These are phyloP conservation scores for Wallemia hederae DNA, from an alignment of 1,284 basidiomycete species.

Conservation along the genomic window DNA sequence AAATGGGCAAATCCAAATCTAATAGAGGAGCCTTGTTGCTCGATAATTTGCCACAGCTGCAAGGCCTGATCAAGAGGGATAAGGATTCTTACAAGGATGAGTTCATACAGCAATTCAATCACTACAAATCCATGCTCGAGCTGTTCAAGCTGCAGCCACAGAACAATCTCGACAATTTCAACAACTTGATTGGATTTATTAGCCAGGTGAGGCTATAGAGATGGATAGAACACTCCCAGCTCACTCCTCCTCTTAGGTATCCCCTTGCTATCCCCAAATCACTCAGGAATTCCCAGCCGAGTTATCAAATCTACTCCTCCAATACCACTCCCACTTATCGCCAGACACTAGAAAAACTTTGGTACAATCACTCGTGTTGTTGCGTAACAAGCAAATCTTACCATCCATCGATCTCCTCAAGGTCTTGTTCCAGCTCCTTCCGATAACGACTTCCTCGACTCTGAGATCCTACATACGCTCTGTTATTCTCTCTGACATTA, in stretches of 20 bases:
- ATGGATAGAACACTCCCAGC: neutral
- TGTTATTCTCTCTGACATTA: constrained; percentile 85
- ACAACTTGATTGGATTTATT: constrained; percentile 60
- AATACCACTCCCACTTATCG: constrained; percentile 36
- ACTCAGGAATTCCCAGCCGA: constrained; percentile 54
- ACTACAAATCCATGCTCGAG: constrained; percentile 62
- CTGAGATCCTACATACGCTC: constrained; percentile 66
- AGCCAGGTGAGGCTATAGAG: constrained; percentile 27
- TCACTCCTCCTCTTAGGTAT: constrained; percentile 24
- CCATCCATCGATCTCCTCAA: constrained; percentile 67
- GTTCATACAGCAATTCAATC: constrained; percentile 94
- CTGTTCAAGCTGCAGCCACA: constrained; percentile 50
- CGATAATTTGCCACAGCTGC: constrained; percentile 34
- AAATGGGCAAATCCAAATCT: neutral
- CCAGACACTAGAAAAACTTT: constrained; percentile 53
- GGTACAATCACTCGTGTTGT: constrained; percentile 66
- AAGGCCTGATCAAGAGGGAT: constrained; percentile 67
- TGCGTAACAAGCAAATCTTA: constrained; percentile 77
- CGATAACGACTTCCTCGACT: constrained; percentile 55
- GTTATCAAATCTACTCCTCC: constrained; percentile 37
- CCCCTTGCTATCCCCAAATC: constrained; percentile 65
- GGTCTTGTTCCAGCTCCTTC: constrained; percentile 72
- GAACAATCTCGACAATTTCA: constrained; percentile 34
- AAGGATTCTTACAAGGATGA: constrained; percentile 76
- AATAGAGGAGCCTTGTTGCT: constrained; percentile 18